A percentile compares a stretch with the other conserved stretches of the same genome.
Evolutionary conservation across 805 yeast species (phyloP).

Genomic region (Komagataella populi): DNA sequence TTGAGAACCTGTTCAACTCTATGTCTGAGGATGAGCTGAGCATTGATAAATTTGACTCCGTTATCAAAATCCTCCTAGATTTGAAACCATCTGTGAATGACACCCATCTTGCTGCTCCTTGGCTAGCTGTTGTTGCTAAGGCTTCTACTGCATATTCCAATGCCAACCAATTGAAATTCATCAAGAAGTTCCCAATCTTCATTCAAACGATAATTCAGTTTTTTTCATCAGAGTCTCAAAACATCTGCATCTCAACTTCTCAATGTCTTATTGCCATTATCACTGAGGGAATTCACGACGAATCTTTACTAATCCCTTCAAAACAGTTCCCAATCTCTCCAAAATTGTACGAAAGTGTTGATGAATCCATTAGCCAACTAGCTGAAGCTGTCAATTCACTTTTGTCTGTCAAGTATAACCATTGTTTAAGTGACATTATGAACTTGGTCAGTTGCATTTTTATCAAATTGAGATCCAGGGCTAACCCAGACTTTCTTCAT

Average conservation of each 20-base stretch:
- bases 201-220: slow-evolving; percentile 47
- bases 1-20: slow-evolving; percentile 65
- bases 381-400: slow-evolving; percentile 40
- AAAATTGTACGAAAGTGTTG: slow-evolving; percentile 41
- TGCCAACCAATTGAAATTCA: slow-evolving; percentile 34
- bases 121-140: slow-evolving; percentile 91
- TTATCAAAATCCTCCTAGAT: slow-evolving; percentile 60
- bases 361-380: slow-evolving; percentile 35
- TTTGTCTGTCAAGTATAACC: slow-evolving; percentile 60
- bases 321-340: slow-evolving; percentile 22
- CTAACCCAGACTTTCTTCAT: slow-evolving; percentile 57
- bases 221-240: slow-evolving; percentile 51
- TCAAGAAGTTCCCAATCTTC: slow-evolving; percentile 42
- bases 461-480: slow-evolving; percentile 45
- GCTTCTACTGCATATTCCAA: slow-evolving; percentile 45
- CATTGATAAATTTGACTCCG: slow-evolving; percentile 46
- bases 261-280: slow-evolving; percentile 77
- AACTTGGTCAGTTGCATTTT: slow-evolving; percentile 53
- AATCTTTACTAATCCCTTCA: slow-evolving; percentile 36
- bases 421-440: slow-evolving; percentile 62
- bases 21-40: slow-evolving; percentile 38
- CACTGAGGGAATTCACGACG: slow-evolving; percentile 52
- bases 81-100: slow-evolving; percentile 76
- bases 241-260: slow-evolving; percentile 61
- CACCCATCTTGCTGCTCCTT: slow-evolving; percentile 77